Evolutionary conservation across 2,329 filamentous ascomycete species (phyloP).

Genomic region (Xylaria multiplex): DNA sequence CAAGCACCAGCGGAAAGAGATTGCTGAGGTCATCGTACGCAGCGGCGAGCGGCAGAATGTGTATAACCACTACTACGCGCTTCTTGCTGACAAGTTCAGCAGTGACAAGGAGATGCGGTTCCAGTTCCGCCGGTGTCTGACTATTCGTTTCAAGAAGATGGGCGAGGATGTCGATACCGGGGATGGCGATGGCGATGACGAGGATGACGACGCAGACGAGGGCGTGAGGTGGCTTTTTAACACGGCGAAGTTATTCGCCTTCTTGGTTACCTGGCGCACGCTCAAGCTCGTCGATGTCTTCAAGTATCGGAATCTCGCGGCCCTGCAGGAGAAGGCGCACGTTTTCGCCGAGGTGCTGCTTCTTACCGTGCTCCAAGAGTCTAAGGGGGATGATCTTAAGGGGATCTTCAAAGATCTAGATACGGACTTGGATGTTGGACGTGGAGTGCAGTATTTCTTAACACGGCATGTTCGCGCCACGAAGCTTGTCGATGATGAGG

Average conservation of each 20-base stretch:
- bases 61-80: slow-evolving; percentile 94
- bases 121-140: slow-evolving; percentile 87
- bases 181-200: slow-evolving; percentile 67
- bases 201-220: slow-evolving; percentile 63
- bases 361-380: slow-evolving; percentile 77
- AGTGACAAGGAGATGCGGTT: slow-evolving; percentile 79
- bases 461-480: slow-evolving; percentile 78
- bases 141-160: slow-evolving; percentile 84
- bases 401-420: slow-evolving; percentile 73
- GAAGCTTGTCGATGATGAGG: slow-evolving; percentile 56
- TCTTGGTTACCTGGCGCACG: slow-evolving; percentile 58
- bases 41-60: slow-evolving; percentile 83
- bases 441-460: slow-evolving; percentile 82
- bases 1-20: slow-evolving; percentile 84
- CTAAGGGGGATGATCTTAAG: slow-evolving; percentile 66
- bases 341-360: slow-evolving; percentile 84
- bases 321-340: slow-evolving; percentile 78
- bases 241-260: slow-evolving; percentile 65
- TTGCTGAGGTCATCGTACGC: slow-evolving; percentile 86
- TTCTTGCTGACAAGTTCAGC: slow-evolving; percentile 83
- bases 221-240: slow-evolving; percentile 64
- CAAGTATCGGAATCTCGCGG: slow-evolving; percentile 80
- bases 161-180: slow-evolving; percentile 73
- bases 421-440: slow-evolving; percentile 75
- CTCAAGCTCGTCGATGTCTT: slow-evolving; percentile 60